These are phyloP conservation scores for Russula vinacea DNA, from an alignment of 768 basidiomycete genomes.

Conservation along the genomic window DNA sequence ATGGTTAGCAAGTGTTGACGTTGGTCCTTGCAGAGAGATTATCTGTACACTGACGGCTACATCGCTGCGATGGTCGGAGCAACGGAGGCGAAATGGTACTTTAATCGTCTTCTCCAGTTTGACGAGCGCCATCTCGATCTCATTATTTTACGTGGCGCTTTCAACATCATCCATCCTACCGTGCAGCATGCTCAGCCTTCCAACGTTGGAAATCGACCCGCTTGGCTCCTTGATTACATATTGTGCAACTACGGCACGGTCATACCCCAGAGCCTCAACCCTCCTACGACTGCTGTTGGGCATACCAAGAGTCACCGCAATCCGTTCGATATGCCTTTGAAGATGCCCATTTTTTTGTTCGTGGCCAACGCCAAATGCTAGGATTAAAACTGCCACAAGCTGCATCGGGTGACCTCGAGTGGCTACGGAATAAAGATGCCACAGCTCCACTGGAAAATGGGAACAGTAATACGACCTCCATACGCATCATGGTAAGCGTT, in stretches of 20 bases:
- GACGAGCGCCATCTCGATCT: background rate
- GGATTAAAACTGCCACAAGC: conserved; percentile 3
- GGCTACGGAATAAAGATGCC: background rate
- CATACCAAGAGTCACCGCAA: too few species aligned
- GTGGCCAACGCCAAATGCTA: too few species aligned
- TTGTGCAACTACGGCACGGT: too few species aligned
- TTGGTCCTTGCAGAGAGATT: background rate
- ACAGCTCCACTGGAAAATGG: conserved; percentile 15
- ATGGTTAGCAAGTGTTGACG: background rate
- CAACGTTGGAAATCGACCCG: too few species aligned
- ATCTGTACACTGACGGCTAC: conserved; percentile 1
- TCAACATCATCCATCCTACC: background rate
- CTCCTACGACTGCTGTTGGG: too few species aligned
- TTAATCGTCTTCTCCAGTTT: background rate
- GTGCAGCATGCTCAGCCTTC: too few species aligned
- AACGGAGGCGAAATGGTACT: background rate
- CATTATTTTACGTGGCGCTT: too few species aligned
- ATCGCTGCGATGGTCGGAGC: background rate
- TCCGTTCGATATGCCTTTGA: too few species aligned
- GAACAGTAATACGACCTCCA: background rate
- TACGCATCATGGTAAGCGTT: conserved; percentile 15
- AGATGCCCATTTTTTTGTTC: too few species aligned
- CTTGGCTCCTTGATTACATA: too few species aligned
- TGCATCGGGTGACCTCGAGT: background rate
- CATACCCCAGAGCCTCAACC: too few species aligned